Percentiles rank a stretch among this genome's conserved stretches.
Conservation (phyloP, 768 basidiomycete genomes). For the Pulveroboletus frians region DNA sequence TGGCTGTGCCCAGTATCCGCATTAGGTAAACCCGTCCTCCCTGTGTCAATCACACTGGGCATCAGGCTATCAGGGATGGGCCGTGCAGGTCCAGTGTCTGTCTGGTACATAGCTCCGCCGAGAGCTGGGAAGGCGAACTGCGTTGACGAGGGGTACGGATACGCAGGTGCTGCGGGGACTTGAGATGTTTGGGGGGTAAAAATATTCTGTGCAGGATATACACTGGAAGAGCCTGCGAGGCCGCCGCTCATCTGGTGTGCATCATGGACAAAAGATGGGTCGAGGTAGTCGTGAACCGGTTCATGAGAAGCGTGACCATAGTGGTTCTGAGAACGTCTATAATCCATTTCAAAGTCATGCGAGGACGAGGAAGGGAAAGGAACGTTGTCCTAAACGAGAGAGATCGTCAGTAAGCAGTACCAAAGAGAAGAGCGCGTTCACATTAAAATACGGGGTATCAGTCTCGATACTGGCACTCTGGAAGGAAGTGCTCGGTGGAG, state of each 20-base stretch:
- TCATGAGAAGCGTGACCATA: not conserved
- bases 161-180: not conserved
- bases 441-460: conserved; percentile 6
- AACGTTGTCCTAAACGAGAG: conserved; percentile 4
- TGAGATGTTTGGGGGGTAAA: conserved; percentile 2
- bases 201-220: not conserved
- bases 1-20: conserved; percentile 17
- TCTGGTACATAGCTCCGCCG: not conserved
- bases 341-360: not conserved
- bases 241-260: not conserved
- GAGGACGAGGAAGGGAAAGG: not conserved
- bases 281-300: not conserved
- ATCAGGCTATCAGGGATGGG: not conserved
- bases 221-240: not conserved
- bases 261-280: not conserved
- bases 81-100: not conserved
- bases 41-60: conserved; percentile 7
- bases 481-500: not conserved
- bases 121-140: not conserved
- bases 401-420: not conserved
- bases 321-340: not conserved
- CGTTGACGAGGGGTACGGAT: not conserved
- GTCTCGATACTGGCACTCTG: not conserved
- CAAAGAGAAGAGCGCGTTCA: not conserved
- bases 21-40: not conserved